These are phyloP conservation scores for Penicillium crustosum DNA, from an alignment of 2,329 filamentous ascomycete genomes.

Conservation along the genomic window DNA sequence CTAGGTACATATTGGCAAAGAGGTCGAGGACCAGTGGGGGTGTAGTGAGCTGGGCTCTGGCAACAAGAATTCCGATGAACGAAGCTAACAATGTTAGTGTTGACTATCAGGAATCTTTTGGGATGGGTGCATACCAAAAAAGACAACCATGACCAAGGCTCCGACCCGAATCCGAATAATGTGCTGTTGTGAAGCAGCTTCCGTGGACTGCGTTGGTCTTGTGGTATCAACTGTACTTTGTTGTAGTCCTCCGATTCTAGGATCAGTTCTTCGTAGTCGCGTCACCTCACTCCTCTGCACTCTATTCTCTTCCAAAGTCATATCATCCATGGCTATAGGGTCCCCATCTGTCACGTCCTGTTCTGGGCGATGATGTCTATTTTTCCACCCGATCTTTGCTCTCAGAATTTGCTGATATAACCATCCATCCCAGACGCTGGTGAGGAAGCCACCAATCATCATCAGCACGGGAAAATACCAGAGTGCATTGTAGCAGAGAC, in stretches of 20 bases:
- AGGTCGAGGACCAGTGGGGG: conserved; percentile 57
- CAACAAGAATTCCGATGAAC: conserved; percentile 59
- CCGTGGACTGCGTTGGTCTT: background rate
- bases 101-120: background rate
- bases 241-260: background rate
- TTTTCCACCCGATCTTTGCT: conserved; percentile 25
- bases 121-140: conserved; percentile 45
- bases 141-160: conserved; percentile 42
- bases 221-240: background rate
- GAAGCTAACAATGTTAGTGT: conserved; percentile 29
- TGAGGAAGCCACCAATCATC: conserved; percentile 53
- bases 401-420: conserved; percentile 49
- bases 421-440: conserved; percentile 58
- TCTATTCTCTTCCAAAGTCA: conserved; percentile 9
- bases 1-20: conserved; percentile 72
- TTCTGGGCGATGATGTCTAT: conserved; percentile 14
- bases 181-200: background rate
- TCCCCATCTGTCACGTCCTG: conserved; percentile 15
- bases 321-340: conserved; percentile 4
- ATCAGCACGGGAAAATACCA: conserved; percentile 75
- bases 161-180: conserved; percentile 34
- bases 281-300: conserved; percentile 10
- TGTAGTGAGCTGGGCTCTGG: conserved; percentile 41
- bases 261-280: conserved; percentile 13
- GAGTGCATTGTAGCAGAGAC: conserved; percentile 67